These are phyloP conservation scores for Solanum sitiens DNA, from an alignment of 257 asterid species.

Conservation along the genomic window DNA sequence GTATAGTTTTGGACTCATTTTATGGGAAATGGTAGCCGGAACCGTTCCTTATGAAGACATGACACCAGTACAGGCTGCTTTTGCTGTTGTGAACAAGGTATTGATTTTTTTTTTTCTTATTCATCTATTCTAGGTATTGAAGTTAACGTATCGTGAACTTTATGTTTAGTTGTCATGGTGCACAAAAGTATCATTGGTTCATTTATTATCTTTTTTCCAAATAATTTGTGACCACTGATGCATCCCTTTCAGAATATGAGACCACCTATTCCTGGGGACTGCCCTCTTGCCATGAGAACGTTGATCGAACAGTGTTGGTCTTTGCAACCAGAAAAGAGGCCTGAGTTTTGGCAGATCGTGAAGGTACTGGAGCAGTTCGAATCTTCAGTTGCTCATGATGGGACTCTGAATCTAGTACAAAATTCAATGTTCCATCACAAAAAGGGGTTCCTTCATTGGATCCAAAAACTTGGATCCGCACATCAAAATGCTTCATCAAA, in stretches of 20 bases:
- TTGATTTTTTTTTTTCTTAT: neutral
- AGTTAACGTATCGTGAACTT: neutral
- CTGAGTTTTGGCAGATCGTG: slow-evolving; percentile 38
- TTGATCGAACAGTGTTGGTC: slow-evolving; percentile 38
- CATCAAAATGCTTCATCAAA: slow-evolving; percentile 18
- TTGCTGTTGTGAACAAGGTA: slow-evolving; percentile 33
- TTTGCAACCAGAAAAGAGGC: slow-evolving; percentile 32
- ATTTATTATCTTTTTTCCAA: neutral
- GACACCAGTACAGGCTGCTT: slow-evolving; percentile 36
- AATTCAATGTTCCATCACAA: slow-evolving; percentile 6
- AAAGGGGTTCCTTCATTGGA: slow-evolving; percentile 33
- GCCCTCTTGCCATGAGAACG: slow-evolving; percentile 25
- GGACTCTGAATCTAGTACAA: slow-evolving; percentile 26
- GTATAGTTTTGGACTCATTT: slow-evolving; percentile 31
- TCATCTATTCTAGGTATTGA: neutral
- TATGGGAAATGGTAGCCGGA: slow-evolving; percentile 38
- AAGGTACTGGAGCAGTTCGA: slow-evolving; percentile 29
- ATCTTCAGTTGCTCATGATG: slow-evolving; percentile 25
- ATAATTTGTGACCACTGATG: neutral
- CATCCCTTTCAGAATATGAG: slow-evolving; percentile 19
- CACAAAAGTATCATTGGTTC: neutral
- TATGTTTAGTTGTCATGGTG: neutral
- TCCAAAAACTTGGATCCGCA: slow-evolving; percentile 33
- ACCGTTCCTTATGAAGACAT: slow-evolving; percentile 25
- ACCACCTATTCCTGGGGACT: slow-evolving; percentile 18